Evolutionary conservation across 176 grass and related monocot species (phyloP), one percentile per base, ranked within the genome.

Genomic region (Eremochloa ophiuroides): DNA sequence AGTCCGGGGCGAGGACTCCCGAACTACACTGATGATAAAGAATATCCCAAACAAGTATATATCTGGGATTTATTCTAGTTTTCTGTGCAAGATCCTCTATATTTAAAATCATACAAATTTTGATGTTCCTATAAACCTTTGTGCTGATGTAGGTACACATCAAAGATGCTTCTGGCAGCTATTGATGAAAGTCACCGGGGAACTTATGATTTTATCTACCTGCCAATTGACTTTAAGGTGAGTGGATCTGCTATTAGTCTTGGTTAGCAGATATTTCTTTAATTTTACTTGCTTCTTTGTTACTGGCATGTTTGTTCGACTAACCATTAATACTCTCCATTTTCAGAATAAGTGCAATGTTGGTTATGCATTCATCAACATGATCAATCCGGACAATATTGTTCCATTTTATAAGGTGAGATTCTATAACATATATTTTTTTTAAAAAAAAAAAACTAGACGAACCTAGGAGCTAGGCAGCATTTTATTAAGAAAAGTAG

Each of bases 191-290:
- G 83, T 83, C 95, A 98, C 77, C 81, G 34, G 80, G 92, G 95
- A 39, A 94, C 92, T 81, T 98, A 98, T 81, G 92, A 98, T 91
- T 98, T 98, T 66, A 91, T 98, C 47, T 98, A 98, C 75, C 66
- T 98, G 41, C 95, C 95, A 70, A 98, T 98, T 87, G 95, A 98
- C 83, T 98, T 98, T 68, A 98, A 98, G 92, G 95, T 79, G 72
- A 88, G 77, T 46, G 20, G 11, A 35, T 40, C 51, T 71, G 55
- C 43, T 67, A 10, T 73, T 73, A 37, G 30, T 74, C 20, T 82
- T 70, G 61, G 9, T 63, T 55, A 62, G n/a, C 56, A 55, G 55
- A 48, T 58, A 51, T 30, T 78, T n/a, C 28, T 15, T 77, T 69
- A 48, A 77, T 69, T 87, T 42, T 77, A 62, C 22, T 39, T 66